Conservation (phyloP, 345 rosid species). For the Hypericum androsaemum region DNA sequence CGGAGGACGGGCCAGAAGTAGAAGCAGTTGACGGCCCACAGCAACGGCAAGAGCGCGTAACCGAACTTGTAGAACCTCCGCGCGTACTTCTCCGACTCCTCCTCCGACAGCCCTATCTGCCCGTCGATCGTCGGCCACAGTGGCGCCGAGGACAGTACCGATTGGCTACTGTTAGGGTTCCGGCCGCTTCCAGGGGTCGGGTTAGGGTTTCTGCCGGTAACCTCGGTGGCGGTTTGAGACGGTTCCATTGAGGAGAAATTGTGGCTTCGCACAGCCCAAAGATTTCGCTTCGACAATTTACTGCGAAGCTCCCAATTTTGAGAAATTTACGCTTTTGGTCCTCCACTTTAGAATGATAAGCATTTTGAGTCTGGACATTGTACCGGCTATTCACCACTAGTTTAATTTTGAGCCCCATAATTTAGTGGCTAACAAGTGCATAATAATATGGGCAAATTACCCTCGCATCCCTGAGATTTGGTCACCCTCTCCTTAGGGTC, state of each 20-base stretch:
- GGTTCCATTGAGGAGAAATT: slow-evolving; percentile 36
- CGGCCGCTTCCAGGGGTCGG: slow-evolving; percentile 1
- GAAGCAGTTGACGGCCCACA: slow-evolving; percentile 96
- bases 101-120: slow-evolving; percentile 74
- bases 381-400: too few relatives aligned
- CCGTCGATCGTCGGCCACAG: slow-evolving; percentile 94
- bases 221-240: slow-evolving; percentile 25
- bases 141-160: slow-evolving; percentile 40
- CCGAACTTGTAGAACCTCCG: slow-evolving; percentile 83
- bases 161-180: slow-evolving; percentile 4
- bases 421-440: too few relatives aligned
- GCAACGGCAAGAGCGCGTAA: slow-evolving; percentile 80
- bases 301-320: too few relatives aligned
- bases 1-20: slow-evolving; percentile 98
- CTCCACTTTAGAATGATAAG: too few relatives aligned
- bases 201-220: slow-evolving; percentile 16
- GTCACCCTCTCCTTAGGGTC: too few relatives aligned
- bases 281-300: too few relatives aligned
- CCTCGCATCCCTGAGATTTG: too few relatives aligned
- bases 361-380: too few relatives aligned
- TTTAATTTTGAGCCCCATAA: too few relatives aligned
- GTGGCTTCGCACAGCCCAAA: slow-evolving; percentile 3
- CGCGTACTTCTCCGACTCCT: slow-evolving; percentile 71
- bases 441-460: too few relatives aligned
- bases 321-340: too few relatives aligned